phyloP scores from a whole-genome alignment of 2,329 filamentous ascomycete genomes.

The Neoarthrinium moseri region DNA sequence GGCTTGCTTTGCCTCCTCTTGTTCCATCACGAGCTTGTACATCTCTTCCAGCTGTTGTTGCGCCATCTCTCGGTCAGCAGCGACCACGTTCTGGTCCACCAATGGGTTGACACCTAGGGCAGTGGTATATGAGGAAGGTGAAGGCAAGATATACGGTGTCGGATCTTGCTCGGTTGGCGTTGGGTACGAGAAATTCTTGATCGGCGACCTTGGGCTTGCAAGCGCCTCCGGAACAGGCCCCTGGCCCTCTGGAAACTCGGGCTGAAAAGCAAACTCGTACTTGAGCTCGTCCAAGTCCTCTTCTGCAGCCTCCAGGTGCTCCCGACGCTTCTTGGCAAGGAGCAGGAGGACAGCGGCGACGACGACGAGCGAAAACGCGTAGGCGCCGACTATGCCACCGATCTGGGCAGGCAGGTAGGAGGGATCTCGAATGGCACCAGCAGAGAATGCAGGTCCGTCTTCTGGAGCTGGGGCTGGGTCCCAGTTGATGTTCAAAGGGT shows the following conservation, averaged over 20 bases:
- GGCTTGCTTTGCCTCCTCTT: slow-evolving; percentile 68
- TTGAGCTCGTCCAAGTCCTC: slow-evolving; percentile 46
- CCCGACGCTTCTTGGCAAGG: slow-evolving; percentile 55
- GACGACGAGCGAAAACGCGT: slow-evolving; percentile 74
- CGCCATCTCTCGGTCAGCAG: slow-evolving; percentile 70
- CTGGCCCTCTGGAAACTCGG: slow-evolving; percentile 16
- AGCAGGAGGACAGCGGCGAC: slow-evolving; percentile 66
- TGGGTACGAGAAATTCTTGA: slow-evolving; percentile 52
- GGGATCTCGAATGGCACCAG: slow-evolving; percentile 57
- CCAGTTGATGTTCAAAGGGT: slow-evolving; percentile 48
- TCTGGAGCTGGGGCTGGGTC: slow-evolving; percentile 58
- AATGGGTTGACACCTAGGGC: slow-evolving; percentile 63
- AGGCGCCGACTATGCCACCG: slow-evolving; percentile 79
- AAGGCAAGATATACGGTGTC: slow-evolving; percentile 45
- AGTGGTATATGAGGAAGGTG: slow-evolving; percentile 44
- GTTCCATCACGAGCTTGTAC: slow-evolving; percentile 89
- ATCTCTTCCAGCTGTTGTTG: slow-evolving; percentile 85
- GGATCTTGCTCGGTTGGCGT: slow-evolving; percentile 32
- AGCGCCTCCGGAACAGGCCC: slow-evolving; percentile 18
- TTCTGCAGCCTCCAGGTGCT: slow-evolving; percentile 51
- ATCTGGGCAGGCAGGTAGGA: slow-evolving; percentile 77
- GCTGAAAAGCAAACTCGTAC: slow-evolving; percentile 20
- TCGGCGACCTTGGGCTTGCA: slow-evolving; percentile 30
- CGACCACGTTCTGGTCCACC: slow-evolving; percentile 76
- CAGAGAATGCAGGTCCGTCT: slow-evolving; percentile 59